Base-by-base conservation (phyloP, 2,329 filamentous ascomycete genomes). In the Venturia carpophila region DNA sequence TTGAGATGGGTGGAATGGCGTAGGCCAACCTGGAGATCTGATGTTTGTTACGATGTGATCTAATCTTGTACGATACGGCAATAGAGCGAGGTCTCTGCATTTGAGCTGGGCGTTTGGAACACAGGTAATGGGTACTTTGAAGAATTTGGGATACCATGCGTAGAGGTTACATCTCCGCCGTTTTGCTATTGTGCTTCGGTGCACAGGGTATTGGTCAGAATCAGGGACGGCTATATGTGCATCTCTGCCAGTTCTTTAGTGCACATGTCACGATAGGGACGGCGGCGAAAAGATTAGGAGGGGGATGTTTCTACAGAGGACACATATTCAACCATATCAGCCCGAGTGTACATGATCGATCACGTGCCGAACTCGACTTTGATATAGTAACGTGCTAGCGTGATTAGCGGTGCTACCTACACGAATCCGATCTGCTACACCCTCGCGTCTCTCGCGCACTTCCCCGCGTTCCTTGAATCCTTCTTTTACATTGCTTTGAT, bases 1-100 rank as follows among this genome's bases (percentile, higher is more conserved):
- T 69, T 56, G 67, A 67, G 55, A 27, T 56, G 24, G 56, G 37
- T 42, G 60, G 60, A 27, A 34, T 42, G 37, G 60, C 60, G 43
- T 61, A 61, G 60, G 15, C 15, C 21, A 6, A 17, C 9, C 21
- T 45, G 17, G 17, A 3, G 42, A 27, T 27, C 10, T 27, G 21
- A 45, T 52, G 21, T 13, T 6, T 2, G 15, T n/a, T 58, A 15
- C 19, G 19, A 27, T 37, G 21, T 4, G 30, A 58, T 11, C 39
- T 58, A 19, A 56, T 34, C 5, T 56, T 37, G 52, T 58, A 37
- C 5, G 52, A 58, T 58, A 58, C 37, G 52, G n/a, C 10, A n/a
- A 10, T n/a, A 37, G 27, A 34, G 52, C 5, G 27, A 5, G 6
- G 37, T 37, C 17, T 39, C 37, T 58, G 30, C 30, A 58, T 58